These are phyloP conservation scores for Jaapia argillacea DNA, from an alignment of 768 basidiomycete species.

Conservation along the genomic window DNA sequence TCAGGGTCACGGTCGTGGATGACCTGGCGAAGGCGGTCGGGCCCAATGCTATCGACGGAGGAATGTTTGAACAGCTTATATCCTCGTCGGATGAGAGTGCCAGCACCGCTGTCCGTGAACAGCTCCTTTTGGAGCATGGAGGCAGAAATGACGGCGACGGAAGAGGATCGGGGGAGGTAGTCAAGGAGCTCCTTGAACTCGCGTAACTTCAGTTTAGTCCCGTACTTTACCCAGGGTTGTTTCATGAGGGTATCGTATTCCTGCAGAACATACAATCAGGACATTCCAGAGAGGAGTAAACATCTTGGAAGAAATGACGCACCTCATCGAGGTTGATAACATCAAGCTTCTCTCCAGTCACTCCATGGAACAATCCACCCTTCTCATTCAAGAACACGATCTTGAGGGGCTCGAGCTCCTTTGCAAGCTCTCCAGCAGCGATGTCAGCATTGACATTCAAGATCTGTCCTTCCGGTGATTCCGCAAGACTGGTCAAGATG, in stretches of 20 bases:
- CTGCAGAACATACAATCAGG: constrained; percentile 25
- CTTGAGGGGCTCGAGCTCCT: constrained; percentile 97
- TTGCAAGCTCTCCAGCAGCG: constrained; percentile 94
- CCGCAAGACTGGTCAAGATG: constrained; percentile 90
- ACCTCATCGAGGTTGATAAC: constrained; percentile 98
- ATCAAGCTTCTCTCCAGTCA: constrained; percentile 92
- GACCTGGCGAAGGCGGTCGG: constrained; percentile 90
- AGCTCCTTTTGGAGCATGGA: constrained; percentile 92
- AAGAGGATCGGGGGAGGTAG: constrained; percentile 94
- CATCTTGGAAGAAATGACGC: constrained; percentile 8
- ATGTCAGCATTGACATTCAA: constrained; percentile 99
- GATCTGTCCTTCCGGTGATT: constrained; percentile 94
- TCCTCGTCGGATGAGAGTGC: constrained; percentile 94
- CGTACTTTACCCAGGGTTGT: constrained; percentile 97
- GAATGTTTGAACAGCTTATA: constrained; percentile 94
- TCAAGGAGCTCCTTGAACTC: constrained; percentile 99
- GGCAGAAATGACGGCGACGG: constrained; percentile 95
- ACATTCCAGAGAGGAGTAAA: constrained; percentile 2
- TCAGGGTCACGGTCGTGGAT: constrained; percentile 95
- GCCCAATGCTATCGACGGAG: constrained; percentile 74
- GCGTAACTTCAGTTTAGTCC: constrained; percentile 96
- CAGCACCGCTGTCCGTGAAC: constrained; percentile 96
- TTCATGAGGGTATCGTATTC: constrained; percentile 97
- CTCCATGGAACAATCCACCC: constrained; percentile 95
- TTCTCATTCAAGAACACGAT: constrained; percentile 98